These are phyloP conservation scores for Rhodotorula sp. DNA, from an alignment of 1,284 basidiomycete genomes.

Conservation along the genomic window DNA sequence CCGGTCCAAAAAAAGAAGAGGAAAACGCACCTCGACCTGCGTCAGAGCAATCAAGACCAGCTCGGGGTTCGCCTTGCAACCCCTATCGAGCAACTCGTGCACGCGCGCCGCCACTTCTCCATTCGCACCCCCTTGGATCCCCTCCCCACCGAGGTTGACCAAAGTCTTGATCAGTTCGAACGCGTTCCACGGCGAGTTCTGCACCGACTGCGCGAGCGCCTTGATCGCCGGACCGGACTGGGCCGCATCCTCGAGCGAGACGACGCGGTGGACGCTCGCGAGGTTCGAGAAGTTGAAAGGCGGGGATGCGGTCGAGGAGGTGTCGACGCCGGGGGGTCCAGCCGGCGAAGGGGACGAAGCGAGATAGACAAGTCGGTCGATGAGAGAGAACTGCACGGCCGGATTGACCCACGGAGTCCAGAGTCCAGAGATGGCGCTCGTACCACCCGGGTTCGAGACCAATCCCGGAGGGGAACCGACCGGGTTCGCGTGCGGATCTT, in stretches of 20 bases:
- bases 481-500: constrained; percentile 19
- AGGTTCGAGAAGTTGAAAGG: constrained; percentile 84
- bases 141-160: constrained; percentile 63
- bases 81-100: constrained; percentile 88
- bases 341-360: constrained; percentile 56
- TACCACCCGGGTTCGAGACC: constrained; percentile 21
- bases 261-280: constrained; percentile 68
- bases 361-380: constrained; percentile 82
- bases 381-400: constrained; percentile 78
- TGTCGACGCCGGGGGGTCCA: background rate
- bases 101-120: constrained; percentile 25
- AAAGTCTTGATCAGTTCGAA: constrained; percentile 88
- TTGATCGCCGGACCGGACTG: constrained; percentile 72
- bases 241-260: constrained; percentile 80
- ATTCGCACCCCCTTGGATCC: background rate
- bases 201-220: constrained; percentile 76
- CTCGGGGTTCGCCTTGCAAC: constrained; percentile 88
- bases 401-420: constrained; percentile 72
- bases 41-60: constrained; percentile 89
- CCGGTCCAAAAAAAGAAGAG: background rate
- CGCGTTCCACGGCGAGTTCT: constrained; percentile 91
- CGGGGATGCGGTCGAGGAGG: background rate
- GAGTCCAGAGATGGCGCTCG: constrained; percentile 43
- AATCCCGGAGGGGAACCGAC: constrained; percentile 12
- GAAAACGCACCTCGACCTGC: constrained; percentile 73